phyloP scores from a whole-genome alignment of 345 rosid genomes.

The Bruguiera sexangula region DNA sequence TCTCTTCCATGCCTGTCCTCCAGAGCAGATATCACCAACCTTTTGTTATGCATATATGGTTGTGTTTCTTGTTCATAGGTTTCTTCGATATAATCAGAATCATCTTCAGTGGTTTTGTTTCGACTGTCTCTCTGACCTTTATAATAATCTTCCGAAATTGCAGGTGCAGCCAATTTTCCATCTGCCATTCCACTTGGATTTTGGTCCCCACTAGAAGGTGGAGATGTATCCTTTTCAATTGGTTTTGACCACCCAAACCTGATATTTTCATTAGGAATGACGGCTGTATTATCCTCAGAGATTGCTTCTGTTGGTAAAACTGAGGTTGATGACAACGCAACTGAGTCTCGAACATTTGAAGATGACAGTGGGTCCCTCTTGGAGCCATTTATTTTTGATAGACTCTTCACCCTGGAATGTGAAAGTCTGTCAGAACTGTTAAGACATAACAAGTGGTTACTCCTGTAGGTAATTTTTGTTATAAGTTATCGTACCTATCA shows the following conservation, averaged over 20 bases:
- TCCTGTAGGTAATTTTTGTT: background rate
- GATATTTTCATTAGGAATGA: slow-evolving; percentile 36
- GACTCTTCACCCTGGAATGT: slow-evolving; percentile 59
- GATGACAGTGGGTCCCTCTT: slow-evolving; percentile 44
- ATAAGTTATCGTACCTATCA: slow-evolving; percentile 44
- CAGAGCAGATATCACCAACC: slow-evolving; percentile 18
- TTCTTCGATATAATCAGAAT: slow-evolving; percentile 28
- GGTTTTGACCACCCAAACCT: slow-evolving; percentile 42
- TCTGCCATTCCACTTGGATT: slow-evolving; percentile 40
- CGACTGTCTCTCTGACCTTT: slow-evolving; percentile 26
- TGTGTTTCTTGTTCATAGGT: slow-evolving; percentile 28
- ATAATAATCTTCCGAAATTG: slow-evolving; percentile 19
- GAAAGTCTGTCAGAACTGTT: slow-evolving; percentile 16
- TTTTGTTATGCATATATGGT: slow-evolving; percentile 19
- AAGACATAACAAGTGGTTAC: background rate
- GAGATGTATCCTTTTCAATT: slow-evolving; percentile 39
- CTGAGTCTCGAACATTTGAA: slow-evolving; percentile 47
- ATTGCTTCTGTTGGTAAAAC: slow-evolving; percentile 26
- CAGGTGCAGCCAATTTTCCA: slow-evolving; percentile 26
- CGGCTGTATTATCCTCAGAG: slow-evolving; percentile 29
- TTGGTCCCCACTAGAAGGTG: slow-evolving; percentile 23
- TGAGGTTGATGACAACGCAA: slow-evolving; percentile 31
- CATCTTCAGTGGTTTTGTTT: slow-evolving; percentile 18
- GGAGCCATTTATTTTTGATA: slow-evolving; percentile 48
- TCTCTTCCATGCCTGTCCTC: slow-evolving; percentile 26